phyloP scores from a whole-genome alignment of 352 stramenopile species.

The Phytopythium kandeliae region DNA sequence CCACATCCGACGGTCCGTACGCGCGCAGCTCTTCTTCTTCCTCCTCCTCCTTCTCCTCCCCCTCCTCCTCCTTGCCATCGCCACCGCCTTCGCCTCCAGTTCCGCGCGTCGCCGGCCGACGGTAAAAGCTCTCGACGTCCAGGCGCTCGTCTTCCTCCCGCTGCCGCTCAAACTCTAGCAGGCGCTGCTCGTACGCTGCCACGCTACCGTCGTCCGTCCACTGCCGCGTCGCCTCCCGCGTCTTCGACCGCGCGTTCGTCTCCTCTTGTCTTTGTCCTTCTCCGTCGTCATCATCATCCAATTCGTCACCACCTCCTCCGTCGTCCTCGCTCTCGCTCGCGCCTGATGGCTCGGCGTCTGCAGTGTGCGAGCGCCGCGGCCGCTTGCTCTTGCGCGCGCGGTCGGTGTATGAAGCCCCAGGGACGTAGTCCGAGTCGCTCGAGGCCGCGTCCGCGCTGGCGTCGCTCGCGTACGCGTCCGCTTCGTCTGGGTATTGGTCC shows the following conservation, averaged over 20 bases:
- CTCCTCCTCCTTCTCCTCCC: conserved; percentile 7
- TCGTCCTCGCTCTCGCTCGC: conserved; percentile 4
- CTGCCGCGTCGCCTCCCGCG: conserved; percentile 7
- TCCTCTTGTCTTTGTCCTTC: neutral
- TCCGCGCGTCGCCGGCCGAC: conserved; percentile 9
- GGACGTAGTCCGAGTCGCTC: conserved; percentile 35
- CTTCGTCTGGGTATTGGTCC: neutral
- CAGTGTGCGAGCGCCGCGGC: conserved; percentile 4
- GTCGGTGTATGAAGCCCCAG: conserved; percentile 2
- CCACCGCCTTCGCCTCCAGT: neutral
- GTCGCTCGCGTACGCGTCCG: neutral
- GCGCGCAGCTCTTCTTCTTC: conserved; percentile 6
- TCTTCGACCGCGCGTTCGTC: neutral
- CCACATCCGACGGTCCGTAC: conserved; percentile 44
- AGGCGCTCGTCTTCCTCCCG: conserved; percentile 20
- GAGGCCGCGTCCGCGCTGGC: conserved; percentile 10
- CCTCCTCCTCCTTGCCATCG: conserved; percentile 18
- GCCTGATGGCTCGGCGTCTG: neutral
- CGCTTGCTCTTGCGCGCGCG: conserved; percentile 10
- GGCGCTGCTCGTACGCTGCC: conserved; percentile 19
- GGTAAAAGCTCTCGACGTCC: conserved; percentile 36
- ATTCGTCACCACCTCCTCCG: neutral
- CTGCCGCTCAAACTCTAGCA: conserved; percentile 25
- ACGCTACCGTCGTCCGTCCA: conserved; percentile 44
- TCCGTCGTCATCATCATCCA: neutral